These are phyloP conservation scores for Geotrichum histeridarum DNA, from an alignment of 1,139 yeast species.

Conservation along the genomic window DNA sequence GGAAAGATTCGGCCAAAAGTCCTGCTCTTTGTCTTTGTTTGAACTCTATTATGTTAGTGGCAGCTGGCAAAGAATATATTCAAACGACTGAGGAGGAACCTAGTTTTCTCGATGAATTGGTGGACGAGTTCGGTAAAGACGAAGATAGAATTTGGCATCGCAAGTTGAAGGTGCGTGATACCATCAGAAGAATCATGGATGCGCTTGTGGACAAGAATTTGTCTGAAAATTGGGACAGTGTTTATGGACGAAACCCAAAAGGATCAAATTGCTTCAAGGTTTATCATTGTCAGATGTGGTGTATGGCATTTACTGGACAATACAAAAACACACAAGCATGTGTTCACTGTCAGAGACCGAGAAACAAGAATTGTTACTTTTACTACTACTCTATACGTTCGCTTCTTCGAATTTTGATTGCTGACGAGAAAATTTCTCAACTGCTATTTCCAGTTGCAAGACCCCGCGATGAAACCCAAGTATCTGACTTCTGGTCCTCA, in stretches of 20 bases:
- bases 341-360: not conserved
- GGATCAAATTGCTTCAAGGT: not conserved
- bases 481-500: not conserved
- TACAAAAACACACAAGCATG: not conserved
- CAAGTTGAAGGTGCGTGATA: no score
- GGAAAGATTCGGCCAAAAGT: no score
- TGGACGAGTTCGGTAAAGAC: no score
- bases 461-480: not conserved
- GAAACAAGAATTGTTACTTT: no score
- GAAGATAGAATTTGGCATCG: no score
- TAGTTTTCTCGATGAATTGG: no score
- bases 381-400: not conserved
- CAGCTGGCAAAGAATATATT: no score
- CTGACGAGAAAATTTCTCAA: not conserved
- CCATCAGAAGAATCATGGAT: no score
- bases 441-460: not conserved
- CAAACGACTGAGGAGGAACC: no score
- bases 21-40: no score
- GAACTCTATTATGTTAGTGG: no score
- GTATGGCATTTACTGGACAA: not conserved
- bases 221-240: not conserved
- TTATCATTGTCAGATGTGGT: not conserved
- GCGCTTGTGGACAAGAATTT: not conserved
- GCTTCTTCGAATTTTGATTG: not conserved
- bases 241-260: not conserved